A percentile compares a stretch with the other conserved stretches of the same genome.
phyloP scores from a whole-genome alignment of 305 asterid genomes.

The Fraxinus sp. region DNA sequence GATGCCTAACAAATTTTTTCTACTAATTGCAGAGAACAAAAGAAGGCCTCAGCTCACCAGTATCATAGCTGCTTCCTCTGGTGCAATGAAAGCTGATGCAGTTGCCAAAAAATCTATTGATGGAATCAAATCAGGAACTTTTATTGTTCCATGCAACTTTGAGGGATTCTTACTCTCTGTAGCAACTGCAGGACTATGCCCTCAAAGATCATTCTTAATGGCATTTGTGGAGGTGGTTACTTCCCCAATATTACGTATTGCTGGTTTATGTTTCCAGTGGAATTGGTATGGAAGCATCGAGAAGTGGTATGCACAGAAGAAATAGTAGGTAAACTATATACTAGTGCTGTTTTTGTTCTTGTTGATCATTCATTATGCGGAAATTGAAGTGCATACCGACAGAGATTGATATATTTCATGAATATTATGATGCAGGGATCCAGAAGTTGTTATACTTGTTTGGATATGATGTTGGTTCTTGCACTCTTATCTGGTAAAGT shows the following conservation, averaged over 20 bases:
- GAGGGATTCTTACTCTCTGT: conserved; percentile 67
- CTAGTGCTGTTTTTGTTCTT: not conserved
- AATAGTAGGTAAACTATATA: conserved; percentile 18
- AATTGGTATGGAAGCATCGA: conserved; percentile 76
- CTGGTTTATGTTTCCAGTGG: conserved; percentile 79
- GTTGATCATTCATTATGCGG: not conserved
- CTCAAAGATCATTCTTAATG: conserved; percentile 77
- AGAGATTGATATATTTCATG: not conserved
- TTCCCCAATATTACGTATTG: conserved; percentile 64
- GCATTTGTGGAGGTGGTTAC: conserved; percentile 80
- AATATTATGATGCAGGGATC: not conserved
- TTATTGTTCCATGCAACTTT: conserved; percentile 76
- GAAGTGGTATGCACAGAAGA: conserved; percentile 54
- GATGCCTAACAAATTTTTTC: conserved; percentile 15
- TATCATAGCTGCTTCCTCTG: conserved; percentile 82
- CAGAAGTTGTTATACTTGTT: not conserved
- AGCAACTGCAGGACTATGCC: conserved; percentile 83
- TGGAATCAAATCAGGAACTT: conserved; percentile 69
- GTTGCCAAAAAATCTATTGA: conserved; percentile 69
- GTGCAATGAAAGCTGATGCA: conserved; percentile 83
- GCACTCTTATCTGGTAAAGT: not conserved
- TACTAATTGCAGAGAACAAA: conserved; percentile 61
- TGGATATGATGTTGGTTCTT: not conserved
- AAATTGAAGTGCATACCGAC: not conserved
- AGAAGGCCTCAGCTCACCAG: conserved; percentile 75